A percentile compares a stretch with the other conserved stretches of the same genome.
These are phyloP conservation scores for Uronychia binucleata DNA, from an alignment of 73 alveolate species.

Conservation along the genomic window DNA sequence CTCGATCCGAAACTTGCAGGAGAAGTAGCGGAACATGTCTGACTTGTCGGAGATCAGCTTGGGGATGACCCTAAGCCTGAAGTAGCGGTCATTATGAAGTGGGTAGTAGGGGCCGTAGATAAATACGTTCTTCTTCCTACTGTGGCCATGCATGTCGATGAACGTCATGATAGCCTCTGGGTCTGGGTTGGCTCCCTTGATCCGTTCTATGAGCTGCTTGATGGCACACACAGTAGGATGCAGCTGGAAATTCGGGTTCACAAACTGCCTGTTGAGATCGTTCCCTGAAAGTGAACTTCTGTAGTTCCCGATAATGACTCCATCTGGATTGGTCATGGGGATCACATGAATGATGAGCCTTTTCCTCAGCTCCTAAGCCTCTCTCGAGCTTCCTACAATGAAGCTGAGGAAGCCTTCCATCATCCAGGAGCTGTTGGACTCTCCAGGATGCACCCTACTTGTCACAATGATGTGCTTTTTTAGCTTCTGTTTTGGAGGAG, in stretches of 20 bases:
- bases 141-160: constrained; percentile 78
- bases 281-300: constrained; percentile 67
- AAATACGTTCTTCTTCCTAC: constrained; percentile 11
- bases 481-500: constrained; percentile 31
- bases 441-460: constrained; percentile 69
- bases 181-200: constrained; percentile 33
- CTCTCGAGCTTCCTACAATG: constrained; percentile 42
- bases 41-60: constrained; percentile 49
- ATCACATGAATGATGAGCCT: constrained; percentile 64
- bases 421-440: constrained; percentile 77
- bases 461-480: constrained; percentile 56
- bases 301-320: constrained; percentile 65
- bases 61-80: constrained; percentile 58
- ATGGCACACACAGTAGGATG: constrained; percentile 64
- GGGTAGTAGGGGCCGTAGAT: constrained; percentile 45
- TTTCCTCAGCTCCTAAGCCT: constrained; percentile 75
- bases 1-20: constrained; percentile 44
- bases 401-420: constrained; percentile 70
- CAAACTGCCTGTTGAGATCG: constrained; percentile 66
- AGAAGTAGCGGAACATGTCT: constrained; percentile 58
- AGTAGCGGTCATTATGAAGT: constrained; percentile 41
- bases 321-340: constrained; percentile 72
- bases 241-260: constrained; percentile 53
- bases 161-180: constrained; percentile 33
- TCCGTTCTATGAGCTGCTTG: constrained; percentile 52